These are phyloP conservation scores for Rhodomyrtus tomentosa DNA, from an alignment of 345 rosid species.

Conservation along the genomic window DNA sequence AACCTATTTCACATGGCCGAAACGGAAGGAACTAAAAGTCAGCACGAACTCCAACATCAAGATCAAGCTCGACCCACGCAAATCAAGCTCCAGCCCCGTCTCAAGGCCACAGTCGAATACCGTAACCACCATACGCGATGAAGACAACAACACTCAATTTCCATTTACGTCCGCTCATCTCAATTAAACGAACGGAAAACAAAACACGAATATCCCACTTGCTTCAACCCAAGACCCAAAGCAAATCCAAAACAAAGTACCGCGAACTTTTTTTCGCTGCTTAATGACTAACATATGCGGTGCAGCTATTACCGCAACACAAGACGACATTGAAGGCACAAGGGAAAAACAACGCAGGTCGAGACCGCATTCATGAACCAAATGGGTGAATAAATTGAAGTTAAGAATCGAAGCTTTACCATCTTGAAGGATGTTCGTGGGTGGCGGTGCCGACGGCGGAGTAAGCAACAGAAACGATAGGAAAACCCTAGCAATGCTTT, in stretches of 20 bases:
- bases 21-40: background rate
- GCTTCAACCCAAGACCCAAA: background rate
- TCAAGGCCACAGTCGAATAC: background rate
- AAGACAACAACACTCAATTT: background rate
- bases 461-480: background rate
- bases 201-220: background rate
- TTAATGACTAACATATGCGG: background rate
- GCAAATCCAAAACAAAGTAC: background rate
- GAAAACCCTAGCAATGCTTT: background rate
- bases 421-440: background rate
- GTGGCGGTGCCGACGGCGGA: background rate
- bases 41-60: background rate
- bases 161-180: background rate
- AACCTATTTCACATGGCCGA: conserved; percentile 12
- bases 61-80: background rate
- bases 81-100: background rate
- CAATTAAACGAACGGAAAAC: background rate
- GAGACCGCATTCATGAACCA: background rate
- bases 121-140: background rate
- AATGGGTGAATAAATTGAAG: background rate
- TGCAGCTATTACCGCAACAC: background rate
- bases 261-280: too few relatives aligned
- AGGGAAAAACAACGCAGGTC: background rate
- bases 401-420: background rate
- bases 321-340: too few relatives aligned